These are phyloP conservation scores for Epichloe gansuensis DNA, from an alignment of 2,329 filamentous ascomycete species.

Conservation along the genomic window DNA sequence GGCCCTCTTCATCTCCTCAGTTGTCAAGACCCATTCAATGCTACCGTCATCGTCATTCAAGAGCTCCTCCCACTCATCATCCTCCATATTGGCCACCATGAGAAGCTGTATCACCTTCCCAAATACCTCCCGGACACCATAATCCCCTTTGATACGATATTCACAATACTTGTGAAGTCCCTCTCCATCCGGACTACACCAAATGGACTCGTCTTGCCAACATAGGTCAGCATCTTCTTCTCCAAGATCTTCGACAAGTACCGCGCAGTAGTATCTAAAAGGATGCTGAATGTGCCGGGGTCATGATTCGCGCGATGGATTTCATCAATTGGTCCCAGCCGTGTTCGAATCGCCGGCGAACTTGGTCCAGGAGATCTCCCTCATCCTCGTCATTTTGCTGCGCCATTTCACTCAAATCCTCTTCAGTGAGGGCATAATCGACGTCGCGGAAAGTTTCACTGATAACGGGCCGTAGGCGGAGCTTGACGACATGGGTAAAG, in stretches of 20 bases:
- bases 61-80: conserved; percentile 86
- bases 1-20: conserved; percentile 62
- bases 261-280: conserved; percentile 61
- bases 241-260: conserved; percentile 72
- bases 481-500: conserved; percentile 77
- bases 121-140: conserved; percentile 68
- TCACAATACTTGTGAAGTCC: conserved; percentile 67
- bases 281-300: conserved; percentile 60
- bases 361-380: conserved; percentile 48
- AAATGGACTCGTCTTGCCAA: conserved; percentile 66
- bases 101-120: conserved; percentile 66
- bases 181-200: conserved; percentile 76
- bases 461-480: conserved; percentile 71
- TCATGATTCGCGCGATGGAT: conserved; percentile 77
- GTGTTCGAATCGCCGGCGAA: conserved; percentile 68
- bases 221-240: conserved; percentile 73
- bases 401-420: conserved; percentile 45
- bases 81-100: conserved; percentile 86
- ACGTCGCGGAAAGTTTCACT: conserved; percentile 83
- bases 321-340: conserved; percentile 79
- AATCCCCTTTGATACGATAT: conserved; percentile 58
- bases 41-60: conserved; percentile 42
- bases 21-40: conserved; percentile 58
- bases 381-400: conserved; percentile 42
- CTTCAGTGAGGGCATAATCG: conserved; percentile 63